Base-by-base conservation (phyloP, 1,284 basidiomycete genomes). In the Apiotrichum akiyoshidainum region DNA sequence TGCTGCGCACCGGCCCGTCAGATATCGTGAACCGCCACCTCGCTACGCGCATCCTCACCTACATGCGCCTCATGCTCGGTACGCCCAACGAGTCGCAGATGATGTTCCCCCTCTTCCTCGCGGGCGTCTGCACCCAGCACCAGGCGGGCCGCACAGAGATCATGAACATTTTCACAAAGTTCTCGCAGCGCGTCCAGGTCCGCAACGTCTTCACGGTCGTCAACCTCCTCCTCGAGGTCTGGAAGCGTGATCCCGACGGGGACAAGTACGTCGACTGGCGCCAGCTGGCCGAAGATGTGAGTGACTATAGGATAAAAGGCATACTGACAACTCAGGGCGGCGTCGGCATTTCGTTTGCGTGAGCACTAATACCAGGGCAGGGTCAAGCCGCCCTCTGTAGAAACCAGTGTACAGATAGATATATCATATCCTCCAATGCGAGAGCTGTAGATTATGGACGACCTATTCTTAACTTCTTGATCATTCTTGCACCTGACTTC, bases 81-180 rank as follows among this genome's bases (percentile, higher is more conserved):
- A 71, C 72, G 17, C 65, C 67, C 8, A 65, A 68, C 52, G 69
- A 72, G 57, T 64, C 63, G 17, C 66, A 69, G 49, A 66, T 73
- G 58, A 56, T 71, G 42, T 69, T 73, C 56, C 72, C 72, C 6
- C 60, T 73, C 50, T 73, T 72, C 57, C 54, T 73, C 12, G 63
- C 66, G 2, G 72, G 71, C 8, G 66, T 72, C 19, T 64, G 63
- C 54, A 66, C 67, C 9, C 58, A 55, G 13, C 60, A 63, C 40
- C 61, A 65, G 22, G 49, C 50, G 12, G 62, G 60, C 14, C 63
- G 69, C 1, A 52, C 53, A 6, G 65, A 66, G 50, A 60, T 70
- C 46, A 52, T 65, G 26, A 51, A 50, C 35, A 64, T 64, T 21
- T 70, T 69, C 40, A 59, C 55, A n/a, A 65, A 63, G 46, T 68